Base-by-base conservation (phyloP, 1,284 basidiomycete genomes). In the Flammula alnicola region DNA sequence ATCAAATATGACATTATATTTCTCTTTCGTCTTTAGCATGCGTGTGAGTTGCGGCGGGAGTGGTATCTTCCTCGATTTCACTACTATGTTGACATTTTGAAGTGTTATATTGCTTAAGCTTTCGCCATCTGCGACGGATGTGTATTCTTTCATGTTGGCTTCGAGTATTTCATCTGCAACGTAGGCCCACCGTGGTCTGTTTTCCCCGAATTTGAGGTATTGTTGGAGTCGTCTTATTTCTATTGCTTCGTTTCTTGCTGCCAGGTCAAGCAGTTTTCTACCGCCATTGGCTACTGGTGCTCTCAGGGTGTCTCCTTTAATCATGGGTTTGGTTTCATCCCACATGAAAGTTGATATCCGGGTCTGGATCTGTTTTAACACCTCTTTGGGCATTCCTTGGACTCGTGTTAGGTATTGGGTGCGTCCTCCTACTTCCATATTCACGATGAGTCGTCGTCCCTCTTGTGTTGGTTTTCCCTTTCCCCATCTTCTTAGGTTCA, bases 321-420 rank as follows among this genome's bases (percentile, higher is more conserved):
- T 44, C 7, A 45, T 37, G 0, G 50, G 45, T 7, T n/a, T 45
- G 0, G 26, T 51, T 1, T 48, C 51, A 1, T 50, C 52, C 64
- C 66, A 69, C 3, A 57, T 44, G 11, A n/a, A n/a, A n/a, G n/a
- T n/a, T n/a, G n/a, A n/a, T n/a, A n/a, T n/a, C n/a, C n/a, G n/a
- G n/a, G n/a, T n/a, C n/a, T n/a, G n/a, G n/a, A n/a, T 49, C 39
- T 32, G 57, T 59, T 12, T 51, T 48, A 4, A 67, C 10, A 59
- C 42, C 2, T 57, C 25, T 12, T 55, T 48, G 0, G 67, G 65
- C 69, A 73, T 70, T 3, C 66, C 67, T 55, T 73, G 67, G 0
- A 66, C 67, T 30, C 52, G 51, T 0, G 69, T 55, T 0, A 66
- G 53, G 55, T 64, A 72, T 50, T 70, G 68, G 1, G 66, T 64